Evolutionary conservation across 2,329 filamentous ascomycete genomes (phyloP), one percentile per base, ranked within the genome.

Genomic region (Ophiobolus disseminans): DNA sequence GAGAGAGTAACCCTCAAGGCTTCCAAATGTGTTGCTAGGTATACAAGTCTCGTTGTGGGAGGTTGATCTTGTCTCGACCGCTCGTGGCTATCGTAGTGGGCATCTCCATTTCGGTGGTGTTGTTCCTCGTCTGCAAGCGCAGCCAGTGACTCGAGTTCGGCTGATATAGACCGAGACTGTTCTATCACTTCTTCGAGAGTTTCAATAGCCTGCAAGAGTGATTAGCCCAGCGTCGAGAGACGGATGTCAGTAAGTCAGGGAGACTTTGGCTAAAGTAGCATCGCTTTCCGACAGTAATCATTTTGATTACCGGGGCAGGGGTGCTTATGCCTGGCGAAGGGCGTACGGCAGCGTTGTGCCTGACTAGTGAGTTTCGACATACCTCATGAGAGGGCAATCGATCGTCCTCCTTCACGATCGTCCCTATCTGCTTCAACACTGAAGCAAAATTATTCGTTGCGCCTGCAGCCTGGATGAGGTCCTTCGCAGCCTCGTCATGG

Each of bases 381-480:
- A 72, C 70, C 53, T 73, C 66, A 16, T 49, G 52, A 21, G 73
- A 74, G 26, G 70, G 70, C 11, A 74, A 44, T 9, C 58, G 64
- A 50, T 71, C 69, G 48, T 75, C 66, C 46, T 74, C 70, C 23
- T 66, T 71, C 32, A 74, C 66, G 31, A 68, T 60, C 0, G 69
- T 68, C 36, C 70, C 72, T 16, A 74, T 56, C 42, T 75, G 71
- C 53, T 75, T 74, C 48, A 75, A 41, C 23, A 66, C 69, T 6
- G 67, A 58, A 34, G 66, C 66, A 36, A 75, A 68, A 30, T 63
- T 62, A 50, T 66, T 73, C 45, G 74, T 64, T n/a, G 58, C 55
- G 42, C 58, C 68, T 10, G 72, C 69, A n/a, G 70, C 52, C 21
- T 48, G 56, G 40, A 64, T 53, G 23, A 69, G 46, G 39, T 70